Conservation (phyloP, 78 protist genomes). For the Speleostelium caveatum region DNA sequence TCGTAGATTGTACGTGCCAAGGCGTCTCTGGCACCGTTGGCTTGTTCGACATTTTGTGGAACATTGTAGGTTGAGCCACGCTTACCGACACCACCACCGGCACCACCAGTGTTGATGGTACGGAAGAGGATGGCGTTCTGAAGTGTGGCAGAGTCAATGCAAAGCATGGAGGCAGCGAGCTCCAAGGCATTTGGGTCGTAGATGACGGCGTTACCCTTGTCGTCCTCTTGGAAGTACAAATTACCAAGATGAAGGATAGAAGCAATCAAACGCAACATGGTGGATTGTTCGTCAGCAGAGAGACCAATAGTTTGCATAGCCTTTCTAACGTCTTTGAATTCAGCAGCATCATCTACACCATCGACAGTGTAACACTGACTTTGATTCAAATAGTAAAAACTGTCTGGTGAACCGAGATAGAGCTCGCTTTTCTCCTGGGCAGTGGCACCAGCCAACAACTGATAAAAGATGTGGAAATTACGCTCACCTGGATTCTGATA, state of each 20-base stretch:
- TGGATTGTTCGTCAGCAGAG: conserved; percentile 58
- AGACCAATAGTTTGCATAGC: conserved; percentile 82
- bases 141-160: conserved; percentile 75
- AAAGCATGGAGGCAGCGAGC: conserved; percentile 70
- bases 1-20: conserved; percentile 90
- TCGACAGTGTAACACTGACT: conserved; percentile 72
- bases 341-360: conserved; percentile 76
- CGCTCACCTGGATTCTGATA: conserved; percentile 90
- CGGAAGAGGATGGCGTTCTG: conserved; percentile 79
- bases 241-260: conserved; percentile 87
- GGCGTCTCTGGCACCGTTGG: conserved; percentile 90
- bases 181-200: conserved; percentile 78
- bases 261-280: conserved; percentile 61
- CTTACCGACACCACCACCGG: conserved; percentile 74
- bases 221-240: conserved; percentile 84
- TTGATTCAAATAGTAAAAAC: conserved; percentile 81
- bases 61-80: conserved; percentile 82
- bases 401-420: conserved; percentile 71
- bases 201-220: conserved; percentile 81
- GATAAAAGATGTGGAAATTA: conserved; percentile 95
- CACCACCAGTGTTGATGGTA: conserved; percentile 78
- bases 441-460: conserved; percentile 82
- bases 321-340: conserved; percentile 59
- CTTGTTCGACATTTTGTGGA: conserved; percentile 87
- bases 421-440: conserved; percentile 49